Evolutionary conservation across 176 grass and related monocot species (phyloP), one percentile per base, ranked within the genome.

Genomic region (Eleusine indica): DNA sequence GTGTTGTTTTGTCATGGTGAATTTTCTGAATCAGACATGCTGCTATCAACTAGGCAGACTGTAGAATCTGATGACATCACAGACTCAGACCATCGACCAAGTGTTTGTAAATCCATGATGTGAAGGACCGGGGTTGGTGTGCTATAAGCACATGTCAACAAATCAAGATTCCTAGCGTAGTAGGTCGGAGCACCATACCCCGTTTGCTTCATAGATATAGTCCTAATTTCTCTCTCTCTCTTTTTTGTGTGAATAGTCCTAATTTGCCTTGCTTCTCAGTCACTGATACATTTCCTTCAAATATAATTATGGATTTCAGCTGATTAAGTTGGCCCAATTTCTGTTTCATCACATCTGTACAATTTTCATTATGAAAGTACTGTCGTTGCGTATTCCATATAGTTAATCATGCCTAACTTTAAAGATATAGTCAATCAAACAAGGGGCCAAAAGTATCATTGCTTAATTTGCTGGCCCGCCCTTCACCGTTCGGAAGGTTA

Each of bases 121-220:
- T 73, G 9, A 9, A 22, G 18, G 32, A 35, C 32, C 32, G 32
- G 54, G 29, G 58, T 74, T 66, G 66, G 79, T 83, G 70, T 66
- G 42, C 6, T 28, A 37, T 17, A 38, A 18, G 66, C 48, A 57
- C 12, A 42, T 70, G 65, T 7, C 48, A 70, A 81, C 66, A 70
- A 18, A 53, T 58, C 52, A 22, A 22, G 35, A 41, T 41, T 41
- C 32, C 32, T 39, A 74, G 28, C 30, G 30, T 53, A 74, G 16
- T 56, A 75, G 49, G 16, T 56, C 11, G 49, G 29, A 38, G 32
- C 48, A 74, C 47, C 14, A 16, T 46, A 7, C 15, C 15, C 6
- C 28, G 15, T 13, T 66, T 35, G 32, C 32, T 6, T 25, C 25
- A 25, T 25, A 25, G 25, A 25, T 25, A 25, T 25, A 25, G 25